phyloP scores from a whole-genome alignment of 1,284 basidiomycete genomes.

The Vanrija humicola region DNA sequence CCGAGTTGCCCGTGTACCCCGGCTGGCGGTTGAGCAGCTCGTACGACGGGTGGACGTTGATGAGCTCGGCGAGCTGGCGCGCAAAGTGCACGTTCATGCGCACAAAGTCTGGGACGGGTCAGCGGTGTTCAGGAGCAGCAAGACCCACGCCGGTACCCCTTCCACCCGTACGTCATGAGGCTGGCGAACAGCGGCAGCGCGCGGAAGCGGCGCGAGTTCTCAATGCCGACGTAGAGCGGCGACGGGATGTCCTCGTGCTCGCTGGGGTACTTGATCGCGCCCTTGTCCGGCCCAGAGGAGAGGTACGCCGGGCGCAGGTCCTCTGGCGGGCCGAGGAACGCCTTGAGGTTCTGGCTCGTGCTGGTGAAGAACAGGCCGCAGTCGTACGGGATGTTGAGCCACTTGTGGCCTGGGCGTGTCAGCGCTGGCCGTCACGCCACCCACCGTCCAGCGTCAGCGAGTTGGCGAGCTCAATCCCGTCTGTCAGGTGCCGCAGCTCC shows the following conservation, averaged over 20 bases:
- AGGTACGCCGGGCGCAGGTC: constrained; percentile 51
- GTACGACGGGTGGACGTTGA: constrained; percentile 37
- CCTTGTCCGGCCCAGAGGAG: constrained; percentile 8
- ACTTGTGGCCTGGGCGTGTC: constrained; percentile 47
- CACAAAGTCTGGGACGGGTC: constrained; percentile 43
- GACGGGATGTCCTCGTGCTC: constrained; percentile 30
- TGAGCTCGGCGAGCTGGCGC: constrained; percentile 39
- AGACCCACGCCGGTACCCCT: constrained; percentile 47
- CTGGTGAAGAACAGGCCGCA: constrained; percentile 54
- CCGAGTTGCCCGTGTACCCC: background rate
- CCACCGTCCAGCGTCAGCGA: constrained; percentile 52
- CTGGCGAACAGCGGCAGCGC: constrained; percentile 53
- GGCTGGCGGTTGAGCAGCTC: constrained; percentile 44
- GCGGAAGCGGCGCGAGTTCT: constrained; percentile 54
- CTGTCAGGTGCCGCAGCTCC: constrained; percentile 40
- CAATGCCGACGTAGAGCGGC: constrained; percentile 50
- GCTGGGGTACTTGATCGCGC: constrained; percentile 8
- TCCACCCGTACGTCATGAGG: constrained; percentile 49
- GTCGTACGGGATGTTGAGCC: constrained; percentile 55
- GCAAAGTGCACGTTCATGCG: constrained; percentile 51
- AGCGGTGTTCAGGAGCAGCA: background rate
- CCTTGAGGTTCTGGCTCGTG: constrained; percentile 30
- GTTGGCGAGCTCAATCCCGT: constrained; percentile 51
- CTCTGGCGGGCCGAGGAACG: constrained; percentile 50
- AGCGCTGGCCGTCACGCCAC: constrained; percentile 7